A percentile compares a stretch with the other conserved stretches of the same genome.
Evolutionary conservation across 163 green algal genomes (phyloP).

Genomic region (Prototheca stagnorum): DNA sequence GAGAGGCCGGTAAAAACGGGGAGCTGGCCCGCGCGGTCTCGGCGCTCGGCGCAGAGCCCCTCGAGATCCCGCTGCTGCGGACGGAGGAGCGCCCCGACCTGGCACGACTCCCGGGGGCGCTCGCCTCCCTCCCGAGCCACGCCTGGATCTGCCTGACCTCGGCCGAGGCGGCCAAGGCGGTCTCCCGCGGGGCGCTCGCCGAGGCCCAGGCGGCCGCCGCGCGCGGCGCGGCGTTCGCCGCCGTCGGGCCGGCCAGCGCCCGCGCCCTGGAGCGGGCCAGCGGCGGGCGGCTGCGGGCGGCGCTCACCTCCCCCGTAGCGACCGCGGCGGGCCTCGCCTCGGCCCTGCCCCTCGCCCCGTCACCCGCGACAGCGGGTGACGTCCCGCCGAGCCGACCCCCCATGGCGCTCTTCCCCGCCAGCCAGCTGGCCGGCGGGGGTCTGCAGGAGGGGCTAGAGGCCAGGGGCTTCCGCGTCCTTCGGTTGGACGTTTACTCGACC

Average conservation of each 20-base stretch:
- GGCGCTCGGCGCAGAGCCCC: constrained; percentile 20
- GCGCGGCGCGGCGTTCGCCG: not conserved
- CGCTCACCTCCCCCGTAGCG: not conserved
- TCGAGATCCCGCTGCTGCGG: constrained; percentile 70
- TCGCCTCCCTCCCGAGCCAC: not conserved
- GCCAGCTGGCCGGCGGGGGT: too few relatives aligned
- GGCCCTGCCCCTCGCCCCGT: too few relatives aligned
- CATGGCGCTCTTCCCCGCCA: too few relatives aligned
- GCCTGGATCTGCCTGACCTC: not conserved
- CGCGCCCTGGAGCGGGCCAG: not conserved
- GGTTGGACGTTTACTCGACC: too few relatives aligned
- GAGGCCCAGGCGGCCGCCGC: not conserved
- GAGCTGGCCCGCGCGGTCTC: constrained; percentile 41
- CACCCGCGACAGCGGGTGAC: too few relatives aligned
- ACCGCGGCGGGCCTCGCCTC: too few relatives aligned
- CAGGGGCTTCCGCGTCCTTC: too few relatives aligned
- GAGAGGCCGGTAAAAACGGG: constrained; percentile 57
- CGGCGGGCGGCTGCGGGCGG: not conserved
- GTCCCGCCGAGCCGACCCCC: too few relatives aligned
- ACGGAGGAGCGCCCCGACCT: constrained; percentile 45
- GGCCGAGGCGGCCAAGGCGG: not conserved
- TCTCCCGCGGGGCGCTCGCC: not conserved
- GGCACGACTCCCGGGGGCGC: not conserved
- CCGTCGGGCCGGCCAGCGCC: not conserved
- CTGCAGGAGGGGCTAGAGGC: too few relatives aligned